These are phyloP conservation scores for Ganoderma multipileum DNA, from an alignment of 1,284 basidiomycete genomes.

Conservation along the genomic window DNA sequence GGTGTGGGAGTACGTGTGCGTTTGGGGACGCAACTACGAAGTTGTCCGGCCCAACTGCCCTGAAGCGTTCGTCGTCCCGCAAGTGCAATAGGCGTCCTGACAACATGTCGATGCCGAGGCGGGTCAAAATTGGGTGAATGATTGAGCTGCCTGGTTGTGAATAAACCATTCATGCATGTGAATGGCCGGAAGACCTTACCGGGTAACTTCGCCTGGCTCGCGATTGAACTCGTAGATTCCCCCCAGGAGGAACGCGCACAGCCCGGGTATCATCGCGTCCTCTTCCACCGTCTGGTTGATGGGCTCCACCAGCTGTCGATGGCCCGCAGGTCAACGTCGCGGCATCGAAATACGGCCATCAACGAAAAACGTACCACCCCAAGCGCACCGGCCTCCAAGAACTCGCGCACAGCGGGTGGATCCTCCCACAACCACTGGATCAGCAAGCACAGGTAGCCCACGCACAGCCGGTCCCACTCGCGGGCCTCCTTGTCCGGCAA, in stretches of 20 bases:
- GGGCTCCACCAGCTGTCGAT: slow-evolving; percentile 84
- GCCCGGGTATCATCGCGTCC: slow-evolving; percentile 88
- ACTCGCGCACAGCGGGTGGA: slow-evolving; percentile 85
- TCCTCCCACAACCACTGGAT: slow-evolving; percentile 98
- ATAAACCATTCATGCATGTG: neutral
- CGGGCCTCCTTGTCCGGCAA: slow-evolving; percentile 69
- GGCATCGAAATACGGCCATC: neutral
- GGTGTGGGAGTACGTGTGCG: slow-evolving; percentile 37
- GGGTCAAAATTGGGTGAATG: slow-evolving; percentile 88
- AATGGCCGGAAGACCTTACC: slow-evolving; percentile 50
- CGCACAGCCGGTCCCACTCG: slow-evolving; percentile 92
- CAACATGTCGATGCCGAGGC: slow-evolving; percentile 87
- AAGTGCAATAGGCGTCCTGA: slow-evolving; percentile 87
- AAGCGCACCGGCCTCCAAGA: slow-evolving; percentile 89
- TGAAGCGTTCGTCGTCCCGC: slow-evolving; percentile 92
- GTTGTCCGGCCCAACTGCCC: slow-evolving; percentile 84
- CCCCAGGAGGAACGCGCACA: slow-evolving; percentile 93
- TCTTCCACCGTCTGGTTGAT: slow-evolving; percentile 90
- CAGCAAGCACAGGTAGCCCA: slow-evolving; percentile 86
- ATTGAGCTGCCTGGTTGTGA: slow-evolving; percentile 61
- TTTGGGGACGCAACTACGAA: slow-evolving; percentile 61
- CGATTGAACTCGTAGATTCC: slow-evolving; percentile 95
- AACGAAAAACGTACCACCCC: slow-evolving; percentile 73
- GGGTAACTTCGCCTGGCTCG: slow-evolving; percentile 90
- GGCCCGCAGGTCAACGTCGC: neutral